These are phyloP conservation scores for Santalum album DNA, from an alignment of 164 flowering plant species.

Conservation along the genomic window DNA sequence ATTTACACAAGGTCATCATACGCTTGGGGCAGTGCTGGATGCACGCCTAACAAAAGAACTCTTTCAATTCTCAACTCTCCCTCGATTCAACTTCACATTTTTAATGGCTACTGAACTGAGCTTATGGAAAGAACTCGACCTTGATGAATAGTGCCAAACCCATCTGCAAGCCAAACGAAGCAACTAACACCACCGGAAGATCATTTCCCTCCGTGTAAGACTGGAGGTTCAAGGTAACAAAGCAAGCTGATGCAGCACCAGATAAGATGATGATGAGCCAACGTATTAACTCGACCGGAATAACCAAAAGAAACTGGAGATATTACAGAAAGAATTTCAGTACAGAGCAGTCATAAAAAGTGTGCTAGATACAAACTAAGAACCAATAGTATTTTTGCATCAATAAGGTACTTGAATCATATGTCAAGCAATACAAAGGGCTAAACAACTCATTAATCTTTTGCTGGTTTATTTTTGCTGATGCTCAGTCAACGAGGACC, in stretches of 20 bases:
- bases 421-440: too few species aligned
- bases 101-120: too few species aligned
- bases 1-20: too few species aligned
- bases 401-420: too few species aligned
- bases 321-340: background rate
- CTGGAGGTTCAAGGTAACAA: slow-evolving; percentile 66
- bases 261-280: slow-evolving; percentile 65
- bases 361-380: background rate
- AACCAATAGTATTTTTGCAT: background rate
- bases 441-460: too few species aligned
- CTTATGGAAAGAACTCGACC: slow-evolving; percentile 66
- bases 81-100: too few species aligned
- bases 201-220: slow-evolving; percentile 45
- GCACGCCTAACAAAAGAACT: too few species aligned
- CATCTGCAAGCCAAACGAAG: slow-evolving; percentile 70
- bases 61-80: too few species aligned
- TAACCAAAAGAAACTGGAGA: slow-evolving; percentile 69
- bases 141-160: slow-evolving; percentile 83
- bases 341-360: slow-evolving; percentile 2
- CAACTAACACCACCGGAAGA: slow-evolving; percentile 38
- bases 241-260: slow-evolving; percentile 69
- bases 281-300: slow-evolving; percentile 72
- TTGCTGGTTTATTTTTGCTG: too few species aligned
- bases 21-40: too few species aligned
- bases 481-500: too few species aligned